These are phyloP conservation scores for Quercus berberidifolia DNA, from an alignment of 306 rosid genomes.

Conservation along the genomic window DNA sequence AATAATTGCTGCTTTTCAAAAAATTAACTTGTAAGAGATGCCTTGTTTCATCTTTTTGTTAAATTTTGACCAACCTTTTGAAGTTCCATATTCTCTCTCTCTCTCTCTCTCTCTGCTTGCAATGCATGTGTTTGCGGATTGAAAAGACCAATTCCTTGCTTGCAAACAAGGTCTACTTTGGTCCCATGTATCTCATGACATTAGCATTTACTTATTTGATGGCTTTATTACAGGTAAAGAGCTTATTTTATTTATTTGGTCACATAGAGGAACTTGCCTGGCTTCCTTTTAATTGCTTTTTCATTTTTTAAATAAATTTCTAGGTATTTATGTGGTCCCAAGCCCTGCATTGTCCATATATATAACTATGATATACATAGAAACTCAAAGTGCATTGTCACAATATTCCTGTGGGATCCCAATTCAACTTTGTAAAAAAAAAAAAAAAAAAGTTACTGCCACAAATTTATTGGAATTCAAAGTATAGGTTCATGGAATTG, in stretches of 20 bases:
- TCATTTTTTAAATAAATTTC: not conserved
- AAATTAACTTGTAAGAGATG: not conserved
- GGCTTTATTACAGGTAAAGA: not conserved
- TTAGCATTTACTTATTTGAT: not conserved
- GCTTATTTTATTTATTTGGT: not conserved
- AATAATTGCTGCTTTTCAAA: constrained; percentile 9
- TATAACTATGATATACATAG: not conserved
- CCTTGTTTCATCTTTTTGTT: constrained; percentile 6
- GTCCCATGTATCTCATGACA: constrained; percentile 30
- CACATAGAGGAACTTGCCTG: not conserved
- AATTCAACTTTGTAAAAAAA: not conserved
- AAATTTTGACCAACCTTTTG: constrained; percentile 35
- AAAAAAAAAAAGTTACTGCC: not conserved
- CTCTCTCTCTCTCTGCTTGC: not conserved
- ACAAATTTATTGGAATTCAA: not conserved
- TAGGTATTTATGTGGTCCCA: not conserved
- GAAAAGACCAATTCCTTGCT: constrained; percentile 39
- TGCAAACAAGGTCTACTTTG: constrained; percentile 25
- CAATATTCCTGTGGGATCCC: not conserved
- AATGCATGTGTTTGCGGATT: not conserved
- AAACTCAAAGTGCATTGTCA: not conserved
- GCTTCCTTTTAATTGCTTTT: not conserved
- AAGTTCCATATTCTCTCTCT: not conserved
- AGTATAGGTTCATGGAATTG: not conserved
- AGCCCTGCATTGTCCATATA: not conserved